These are phyloP conservation scores for Exidia glandulosa DNA, from an alignment of 768 basidiomycete species.

Conservation along the genomic window DNA sequence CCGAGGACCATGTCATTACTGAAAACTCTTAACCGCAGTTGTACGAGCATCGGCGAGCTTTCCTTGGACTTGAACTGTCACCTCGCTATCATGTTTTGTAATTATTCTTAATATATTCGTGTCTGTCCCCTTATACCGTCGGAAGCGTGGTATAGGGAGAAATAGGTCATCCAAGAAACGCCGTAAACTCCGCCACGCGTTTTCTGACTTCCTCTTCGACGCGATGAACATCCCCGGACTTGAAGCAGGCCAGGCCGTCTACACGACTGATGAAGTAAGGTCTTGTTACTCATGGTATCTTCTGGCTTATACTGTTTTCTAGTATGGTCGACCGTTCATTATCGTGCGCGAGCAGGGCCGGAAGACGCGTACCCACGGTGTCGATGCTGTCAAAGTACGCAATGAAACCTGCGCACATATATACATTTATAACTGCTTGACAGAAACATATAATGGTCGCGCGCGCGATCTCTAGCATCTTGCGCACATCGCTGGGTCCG, in stretches of 20 bases:
- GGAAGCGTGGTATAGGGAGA: too few species aligned
- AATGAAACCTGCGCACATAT: conserved; percentile 1
- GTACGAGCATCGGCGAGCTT: too few species aligned
- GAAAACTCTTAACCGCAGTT: too few species aligned
- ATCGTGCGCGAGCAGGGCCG: conserved; percentile 88
- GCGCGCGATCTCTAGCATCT: conserved; percentile 84
- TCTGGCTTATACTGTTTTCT: conserved; percentile 6
- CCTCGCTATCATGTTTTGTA: too few species aligned
- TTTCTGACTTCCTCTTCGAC: too few species aligned
- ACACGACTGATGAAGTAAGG: conserved; percentile 74
- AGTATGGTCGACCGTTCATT: conserved; percentile 97
- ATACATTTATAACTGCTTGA: conserved; percentile 6
- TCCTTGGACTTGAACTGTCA: too few species aligned
- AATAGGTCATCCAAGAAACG: too few species aligned
- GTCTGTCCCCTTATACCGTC: too few species aligned
- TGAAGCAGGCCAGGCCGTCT: conserved; percentile 52
- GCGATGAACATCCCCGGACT: conserved; percentile 1
- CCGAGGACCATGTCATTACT: too few species aligned
- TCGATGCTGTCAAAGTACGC: conserved; percentile 88
- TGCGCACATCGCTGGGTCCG: conserved; percentile 90
- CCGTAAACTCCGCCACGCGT: too few species aligned
- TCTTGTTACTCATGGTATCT: conserved; percentile 1
- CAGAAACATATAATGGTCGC: conserved; percentile 95
- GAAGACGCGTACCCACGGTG: conserved; percentile 86
- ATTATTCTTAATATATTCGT: too few species aligned